Evolutionary conservation across 108 stramenopile genomes (phyloP).

Genomic region (Nitzschia sp.): DNA sequence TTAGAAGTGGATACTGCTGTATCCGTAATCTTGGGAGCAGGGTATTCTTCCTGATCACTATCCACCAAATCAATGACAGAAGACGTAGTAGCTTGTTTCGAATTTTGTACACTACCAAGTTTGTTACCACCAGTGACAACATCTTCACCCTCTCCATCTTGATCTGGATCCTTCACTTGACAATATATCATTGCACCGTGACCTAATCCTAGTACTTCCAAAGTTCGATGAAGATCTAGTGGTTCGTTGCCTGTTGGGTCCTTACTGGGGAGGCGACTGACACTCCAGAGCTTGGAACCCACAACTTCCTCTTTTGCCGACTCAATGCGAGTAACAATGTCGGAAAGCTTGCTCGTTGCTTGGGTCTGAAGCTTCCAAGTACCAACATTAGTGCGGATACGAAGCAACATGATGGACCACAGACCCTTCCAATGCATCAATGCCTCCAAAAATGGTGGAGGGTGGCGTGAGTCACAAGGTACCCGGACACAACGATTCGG

Average conservation of each 20-base stretch:
- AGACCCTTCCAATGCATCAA: not conserved
- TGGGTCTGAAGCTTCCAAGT: constrained; percentile 30
- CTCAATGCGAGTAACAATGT: constrained; percentile 1
- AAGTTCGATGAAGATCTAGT: constrained; percentile 6
- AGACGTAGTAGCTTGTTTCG: not conserved
- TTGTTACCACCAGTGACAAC: no score
- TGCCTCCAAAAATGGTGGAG: not conserved
- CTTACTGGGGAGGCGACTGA: constrained; percentile 6
- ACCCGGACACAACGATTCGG: no score
- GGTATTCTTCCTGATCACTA: constrained; percentile 28
- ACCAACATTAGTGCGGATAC: constrained; percentile 34
- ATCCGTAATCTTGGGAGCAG: not conserved
- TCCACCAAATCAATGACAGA: constrained; percentile 28
- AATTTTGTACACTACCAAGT: no score
- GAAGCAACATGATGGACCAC: constrained; percentile 24
- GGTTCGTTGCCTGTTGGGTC: constrained; percentile 19
- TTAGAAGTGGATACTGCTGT: not conserved
- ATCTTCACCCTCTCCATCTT: not conserved
- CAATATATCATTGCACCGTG: constrained; percentile 39
- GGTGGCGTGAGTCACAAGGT: not conserved
- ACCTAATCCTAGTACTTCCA: constrained; percentile 16
- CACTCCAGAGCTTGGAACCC: constrained; percentile 2
- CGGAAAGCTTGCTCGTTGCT: not conserved
- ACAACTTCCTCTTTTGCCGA: constrained; percentile 1
- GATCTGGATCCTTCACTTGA: constrained; percentile 20